Base-by-base conservation (phyloP, 2,329 filamentous ascomycete species). In the Podosphaera aphanis region DNA sequence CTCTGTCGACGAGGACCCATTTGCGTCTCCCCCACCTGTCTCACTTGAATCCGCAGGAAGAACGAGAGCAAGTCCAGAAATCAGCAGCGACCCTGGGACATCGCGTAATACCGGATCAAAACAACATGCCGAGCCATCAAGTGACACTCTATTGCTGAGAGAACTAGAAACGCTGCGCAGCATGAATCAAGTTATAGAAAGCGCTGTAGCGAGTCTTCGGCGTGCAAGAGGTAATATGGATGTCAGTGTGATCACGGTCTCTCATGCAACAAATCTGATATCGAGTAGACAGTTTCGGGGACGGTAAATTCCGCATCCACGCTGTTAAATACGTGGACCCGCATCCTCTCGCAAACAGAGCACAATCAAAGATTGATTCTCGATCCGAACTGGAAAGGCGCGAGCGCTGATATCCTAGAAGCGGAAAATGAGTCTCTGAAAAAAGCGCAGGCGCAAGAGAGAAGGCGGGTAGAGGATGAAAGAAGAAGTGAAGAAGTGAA, bases 301-400 rank as follows among this genome's bases (percentile, higher is more conserved):
- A 94, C 90, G 2, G 85, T 95, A 37, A 72, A 73, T 52, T 88
- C 86, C 46, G 85, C 90, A 2, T 92, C 86, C 13, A 82, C 81
- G 1, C 72, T 98, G 13, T 75, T 98, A 27, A 85, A 92, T 56
- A 93, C 86, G 15, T 98, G 88, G 88, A 93, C 85, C 7, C 78
- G 85, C 45, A 94, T 98, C 52, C 73, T 98, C 11, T 90, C 84
- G 5, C 90, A 98, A 62, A 94, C 90, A 3, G 90, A 98, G 63
- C 90, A 98, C 63, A 95, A 93, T 59, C 86, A 95, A 61, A 77
- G 90, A 20, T 67, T 98, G 44, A 79, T 98, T 39, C 69, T 95
- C 40, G 81, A 93, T 57, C 82, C 84, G 1, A 69, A 75, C 48
- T 98, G 88, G 85, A 79, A 88, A 58, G 90, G 90, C 47, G 82